Base-by-base conservation (phyloP, 179 eudicot species). In the Spergularia azorica region DNA sequence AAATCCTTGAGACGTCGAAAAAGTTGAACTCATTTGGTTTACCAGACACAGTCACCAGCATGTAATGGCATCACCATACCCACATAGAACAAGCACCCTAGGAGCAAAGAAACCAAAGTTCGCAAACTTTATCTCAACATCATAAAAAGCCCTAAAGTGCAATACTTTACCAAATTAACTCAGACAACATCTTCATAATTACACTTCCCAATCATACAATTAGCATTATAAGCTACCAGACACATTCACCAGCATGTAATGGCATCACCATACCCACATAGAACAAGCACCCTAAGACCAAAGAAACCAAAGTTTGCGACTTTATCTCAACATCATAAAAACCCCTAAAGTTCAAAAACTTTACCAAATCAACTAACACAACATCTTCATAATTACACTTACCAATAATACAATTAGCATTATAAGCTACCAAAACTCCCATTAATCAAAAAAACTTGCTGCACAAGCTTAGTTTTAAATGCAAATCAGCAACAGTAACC, bases 1-100 rank as follows among this genome's bases (percentile, higher is more conserved):
- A 72, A 76, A 72, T 69, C 87, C 97, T 78, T 77, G 79, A 77
- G 93, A 83, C 8, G 90, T 64, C 63, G 95, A 90, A 75, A 88
- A 82, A 72, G 82, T 78, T 21, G 89, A 89, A 83, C 79, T 90
- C 92, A 88, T 70, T 90, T 80, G 82, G 83, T 63, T 77, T 74
- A 73, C 79, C 70, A 54, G 65, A 61, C 71, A 82, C 38, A 72
- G 36, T 72, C 83, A 80, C 76, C 80, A 68, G 50, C 41, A 20
- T 15, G 66, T 38, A 32, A 80, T 52, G 58, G 3, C 17, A 70
- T 79, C 77, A 80, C 62, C 67, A 67, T 61, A 71, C 55, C 84
- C 79, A 76, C 66, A 36, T 32, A 72, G 72, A 43, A 71, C 21
- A 48, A 56, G 20, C 20, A 52, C n/a, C 72, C 51, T 82, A 76